Evolutionary conservation across 1,284 basidiomycete genomes (phyloP).

Genomic region (Ceraceosorus guamensis): DNA sequence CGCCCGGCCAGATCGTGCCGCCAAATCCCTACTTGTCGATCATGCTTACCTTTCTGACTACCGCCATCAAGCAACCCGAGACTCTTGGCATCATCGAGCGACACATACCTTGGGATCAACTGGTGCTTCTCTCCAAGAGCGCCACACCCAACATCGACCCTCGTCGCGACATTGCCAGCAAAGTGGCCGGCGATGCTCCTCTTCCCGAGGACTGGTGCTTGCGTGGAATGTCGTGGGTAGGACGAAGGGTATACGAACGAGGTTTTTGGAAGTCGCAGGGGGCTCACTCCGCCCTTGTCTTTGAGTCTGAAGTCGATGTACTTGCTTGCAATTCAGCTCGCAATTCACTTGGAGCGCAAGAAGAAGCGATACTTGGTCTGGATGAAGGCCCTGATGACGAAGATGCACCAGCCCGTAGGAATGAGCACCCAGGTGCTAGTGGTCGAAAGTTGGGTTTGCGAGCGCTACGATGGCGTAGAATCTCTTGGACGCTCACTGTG

Average conservation of each 20-base stretch:
- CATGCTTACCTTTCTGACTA: slow-evolving; percentile 74
- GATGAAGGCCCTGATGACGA: slow-evolving; percentile 22
- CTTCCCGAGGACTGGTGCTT: slow-evolving; percentile 92
- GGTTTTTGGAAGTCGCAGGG: slow-evolving; percentile 67
- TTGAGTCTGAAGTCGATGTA: slow-evolving; percentile 49
- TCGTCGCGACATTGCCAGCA: slow-evolving; percentile 20
- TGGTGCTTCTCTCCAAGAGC: neutral
- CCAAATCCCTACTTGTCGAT: slow-evolving; percentile 74
- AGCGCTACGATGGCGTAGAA: slow-evolving; percentile 61
- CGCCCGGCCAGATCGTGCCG: too few relatives aligned
- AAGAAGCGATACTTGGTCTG: neutral
- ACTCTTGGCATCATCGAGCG: slow-evolving; percentile 63
- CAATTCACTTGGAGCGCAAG: neutral
- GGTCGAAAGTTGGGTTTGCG: slow-evolving; percentile 60
- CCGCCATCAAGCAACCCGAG: slow-evolving; percentile 59
- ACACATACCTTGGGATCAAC: slow-evolving; percentile 70
- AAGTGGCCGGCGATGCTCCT: slow-evolving; percentile 57
- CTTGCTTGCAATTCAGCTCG: slow-evolving; percentile 4
- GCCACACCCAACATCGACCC: slow-evolving; percentile 2
- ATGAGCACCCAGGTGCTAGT: slow-evolving; percentile 1
- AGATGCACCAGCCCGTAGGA: slow-evolving; percentile 49
- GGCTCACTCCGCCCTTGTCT: slow-evolving; percentile 8
- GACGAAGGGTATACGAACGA: slow-evolving; percentile 75
- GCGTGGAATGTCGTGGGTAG: slow-evolving; percentile 90
- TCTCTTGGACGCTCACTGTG: slow-evolving; percentile 64